These are phyloP conservation scores for Zoysia japonica DNA, from an alignment of 176 grass and related monocot species.

Conservation along the genomic window DNA sequence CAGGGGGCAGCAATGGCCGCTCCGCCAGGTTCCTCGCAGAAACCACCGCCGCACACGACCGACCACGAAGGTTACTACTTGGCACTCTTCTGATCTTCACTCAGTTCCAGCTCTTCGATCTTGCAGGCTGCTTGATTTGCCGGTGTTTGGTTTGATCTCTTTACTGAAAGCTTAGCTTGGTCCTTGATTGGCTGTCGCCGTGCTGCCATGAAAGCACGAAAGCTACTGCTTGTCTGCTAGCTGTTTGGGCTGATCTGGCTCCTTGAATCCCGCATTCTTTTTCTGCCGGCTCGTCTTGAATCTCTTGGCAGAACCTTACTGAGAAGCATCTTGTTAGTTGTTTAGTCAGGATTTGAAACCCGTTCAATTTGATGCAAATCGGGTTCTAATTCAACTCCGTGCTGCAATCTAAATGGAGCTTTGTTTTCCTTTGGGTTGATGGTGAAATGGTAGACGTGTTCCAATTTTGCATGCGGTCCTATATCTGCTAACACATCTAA, in stretches of 20 bases:
- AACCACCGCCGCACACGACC: neutral
- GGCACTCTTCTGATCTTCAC: neutral
- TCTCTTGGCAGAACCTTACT: too few species aligned
- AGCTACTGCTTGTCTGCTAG: conserved; percentile 42
- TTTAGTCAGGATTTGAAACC: too few species aligned
- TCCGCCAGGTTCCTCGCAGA: conserved; percentile 14
- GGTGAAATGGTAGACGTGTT: neutral
- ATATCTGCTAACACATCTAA: neutral
- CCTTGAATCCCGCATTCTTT: neutral
- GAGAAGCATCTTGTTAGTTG: too few species aligned
- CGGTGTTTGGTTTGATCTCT: conserved; percentile 27
- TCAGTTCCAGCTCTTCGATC: neutral
- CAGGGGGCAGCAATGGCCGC: conserved; percentile 27
- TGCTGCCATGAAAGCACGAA: conserved; percentile 32
- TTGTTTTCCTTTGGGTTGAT: neutral
- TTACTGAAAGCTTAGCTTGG: neutral
- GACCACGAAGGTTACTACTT: conserved; percentile 49
- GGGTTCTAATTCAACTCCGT: too few species aligned
- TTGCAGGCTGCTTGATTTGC: neutral
- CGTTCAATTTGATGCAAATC: too few species aligned
- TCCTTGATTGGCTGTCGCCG: neutral
- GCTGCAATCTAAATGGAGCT: too few species aligned
- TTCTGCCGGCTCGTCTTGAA: neutral
- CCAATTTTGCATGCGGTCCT: neutral
- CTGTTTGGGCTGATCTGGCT: conserved; percentile 28